Evolutionary conservation across 2,329 filamentous ascomycete species (phyloP).

Genomic region (Beauveria scarabaeidicola): DNA sequence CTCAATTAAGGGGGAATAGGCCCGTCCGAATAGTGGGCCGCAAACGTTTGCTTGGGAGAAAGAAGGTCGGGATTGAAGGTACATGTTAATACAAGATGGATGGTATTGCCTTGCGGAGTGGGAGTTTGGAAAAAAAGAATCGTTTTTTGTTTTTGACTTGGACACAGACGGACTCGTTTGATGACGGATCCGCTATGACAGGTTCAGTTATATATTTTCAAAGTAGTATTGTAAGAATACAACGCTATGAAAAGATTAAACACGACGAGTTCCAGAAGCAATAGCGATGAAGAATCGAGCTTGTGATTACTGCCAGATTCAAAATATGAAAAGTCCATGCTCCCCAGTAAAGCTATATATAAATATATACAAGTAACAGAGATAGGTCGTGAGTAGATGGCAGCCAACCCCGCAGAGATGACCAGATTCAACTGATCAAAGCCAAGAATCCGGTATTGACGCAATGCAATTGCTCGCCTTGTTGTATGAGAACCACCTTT

Average conservation of each 20-base stretch:
- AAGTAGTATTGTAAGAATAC: background rate
- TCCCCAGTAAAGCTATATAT: background rate
- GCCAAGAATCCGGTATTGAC: background rate
- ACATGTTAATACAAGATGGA: background rate
- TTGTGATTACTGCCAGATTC: background rate
- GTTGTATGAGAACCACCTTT: background rate
- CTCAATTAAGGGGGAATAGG: constrained; percentile 28
- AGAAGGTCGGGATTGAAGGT: too few species aligned
- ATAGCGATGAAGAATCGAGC: background rate
- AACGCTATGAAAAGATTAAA: background rate
- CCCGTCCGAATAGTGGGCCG: too few species aligned
- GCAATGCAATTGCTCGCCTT: background rate
- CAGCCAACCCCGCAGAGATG: background rate
- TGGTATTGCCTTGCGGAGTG: background rate
- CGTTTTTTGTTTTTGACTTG: background rate
- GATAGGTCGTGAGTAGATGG: background rate
- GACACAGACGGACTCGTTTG: background rate
- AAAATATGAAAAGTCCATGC: background rate
- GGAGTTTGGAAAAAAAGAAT: constrained; percentile 4
- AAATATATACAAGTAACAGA: background rate
- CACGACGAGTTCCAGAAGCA: background rate
- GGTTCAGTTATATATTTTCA: background rate
- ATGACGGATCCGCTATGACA: background rate
- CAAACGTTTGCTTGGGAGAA: too few species aligned
- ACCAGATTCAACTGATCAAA: background rate